Evolutionary conservation across 2,329 filamentous ascomycete species (phyloP).

Genomic region (Thermochaetoides dissita): DNA sequence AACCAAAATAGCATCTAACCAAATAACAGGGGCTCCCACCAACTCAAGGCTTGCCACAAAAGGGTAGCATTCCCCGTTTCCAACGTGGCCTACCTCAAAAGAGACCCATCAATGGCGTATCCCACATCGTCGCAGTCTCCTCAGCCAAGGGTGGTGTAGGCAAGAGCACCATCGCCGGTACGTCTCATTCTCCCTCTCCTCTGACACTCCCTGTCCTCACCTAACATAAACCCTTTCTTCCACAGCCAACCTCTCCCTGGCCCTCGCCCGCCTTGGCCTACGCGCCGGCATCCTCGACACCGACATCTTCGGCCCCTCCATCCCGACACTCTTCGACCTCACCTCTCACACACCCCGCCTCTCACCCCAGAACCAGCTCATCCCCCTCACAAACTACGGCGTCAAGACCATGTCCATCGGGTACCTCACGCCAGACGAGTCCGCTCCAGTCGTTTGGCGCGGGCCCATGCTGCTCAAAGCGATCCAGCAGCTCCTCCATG

Average conservation of each 20-base stretch:
- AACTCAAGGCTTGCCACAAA: slow-evolving; percentile 55
- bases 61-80: slow-evolving; percentile 59
- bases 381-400: slow-evolving; percentile 87
- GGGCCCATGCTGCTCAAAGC: slow-evolving; percentile 98
- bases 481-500: slow-evolving; percentile 84
- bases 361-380: slow-evolving; percentile 58
- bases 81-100: slow-evolving; percentile 71
- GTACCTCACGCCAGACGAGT: slow-evolving; percentile 65
- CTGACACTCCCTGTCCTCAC: neutral
- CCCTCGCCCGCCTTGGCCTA: slow-evolving; percentile 70
- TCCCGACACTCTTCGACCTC: slow-evolving; percentile 78
- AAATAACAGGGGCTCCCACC: neutral
- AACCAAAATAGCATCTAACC: neutral
- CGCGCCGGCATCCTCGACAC: slow-evolving; percentile 82
- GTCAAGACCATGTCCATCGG: slow-evolving; percentile 99
- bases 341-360: slow-evolving; percentile 63
- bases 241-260: slow-evolving; percentile 74
- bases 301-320: slow-evolving; percentile 91
- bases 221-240: slow-evolving; percentile 19
- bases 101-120: slow-evolving; percentile 67
- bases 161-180: slow-evolving; percentile 83
- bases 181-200: slow-evolving; percentile 10
- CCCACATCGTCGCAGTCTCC: slow-evolving; percentile 89
- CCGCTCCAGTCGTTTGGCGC: slow-evolving; percentile 81
- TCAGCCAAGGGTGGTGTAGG: slow-evolving; percentile 97